These are phyloP conservation scores for Corchorus capsularis DNA, from an alignment of 345 rosid species.

Conservation along the genomic window DNA sequence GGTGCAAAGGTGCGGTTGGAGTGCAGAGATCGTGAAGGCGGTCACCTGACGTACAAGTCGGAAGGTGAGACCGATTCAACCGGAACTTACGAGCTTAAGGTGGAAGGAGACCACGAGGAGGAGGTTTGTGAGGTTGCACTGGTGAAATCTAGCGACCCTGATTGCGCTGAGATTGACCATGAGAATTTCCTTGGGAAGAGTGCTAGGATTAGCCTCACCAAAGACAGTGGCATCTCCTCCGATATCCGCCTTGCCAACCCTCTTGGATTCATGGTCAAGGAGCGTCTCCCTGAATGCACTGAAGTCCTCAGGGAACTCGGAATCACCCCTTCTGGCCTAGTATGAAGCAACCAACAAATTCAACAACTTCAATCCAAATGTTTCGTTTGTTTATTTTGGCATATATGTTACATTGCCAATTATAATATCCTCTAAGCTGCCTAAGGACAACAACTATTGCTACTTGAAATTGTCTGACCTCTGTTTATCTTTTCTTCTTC, in stretches of 20 bases:
- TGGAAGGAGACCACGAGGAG: slow-evolving; percentile 64
- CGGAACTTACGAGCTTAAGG: slow-evolving; percentile 54
- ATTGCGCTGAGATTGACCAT: slow-evolving; percentile 45
- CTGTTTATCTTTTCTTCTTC: neutral
- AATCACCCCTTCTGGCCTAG: slow-evolving; percentile 31
- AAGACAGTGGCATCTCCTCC: slow-evolving; percentile 49
- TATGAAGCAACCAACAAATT: slow-evolving; percentile 3
- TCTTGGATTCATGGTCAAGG: slow-evolving; percentile 58
- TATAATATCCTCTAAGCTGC: no score
- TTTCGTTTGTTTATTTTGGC: no score
- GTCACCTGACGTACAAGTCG: slow-evolving; percentile 30
- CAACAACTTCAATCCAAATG: neutral
- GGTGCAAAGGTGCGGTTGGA: slow-evolving; percentile 63
- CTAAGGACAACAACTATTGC: neutral
- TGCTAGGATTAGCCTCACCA: slow-evolving; percentile 52
- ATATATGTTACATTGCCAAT: no score
- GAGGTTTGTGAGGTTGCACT: slow-evolving; percentile 65
- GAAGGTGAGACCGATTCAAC: slow-evolving; percentile 43
- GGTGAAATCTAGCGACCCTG: slow-evolving; percentile 45
- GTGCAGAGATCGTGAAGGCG: slow-evolving; percentile 50
- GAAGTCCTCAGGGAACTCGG: slow-evolving; percentile 62
- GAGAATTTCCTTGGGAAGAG: slow-evolving; percentile 36
- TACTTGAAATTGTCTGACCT: neutral
- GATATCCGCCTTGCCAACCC: slow-evolving; percentile 49
- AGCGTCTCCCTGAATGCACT: slow-evolving; percentile 46